Percentiles rank a stretch among this genome's conserved stretches.
phyloP scores from a whole-genome alignment of 1,284 basidiomycete genomes.

The Exobasidium rhododendri region DNA sequence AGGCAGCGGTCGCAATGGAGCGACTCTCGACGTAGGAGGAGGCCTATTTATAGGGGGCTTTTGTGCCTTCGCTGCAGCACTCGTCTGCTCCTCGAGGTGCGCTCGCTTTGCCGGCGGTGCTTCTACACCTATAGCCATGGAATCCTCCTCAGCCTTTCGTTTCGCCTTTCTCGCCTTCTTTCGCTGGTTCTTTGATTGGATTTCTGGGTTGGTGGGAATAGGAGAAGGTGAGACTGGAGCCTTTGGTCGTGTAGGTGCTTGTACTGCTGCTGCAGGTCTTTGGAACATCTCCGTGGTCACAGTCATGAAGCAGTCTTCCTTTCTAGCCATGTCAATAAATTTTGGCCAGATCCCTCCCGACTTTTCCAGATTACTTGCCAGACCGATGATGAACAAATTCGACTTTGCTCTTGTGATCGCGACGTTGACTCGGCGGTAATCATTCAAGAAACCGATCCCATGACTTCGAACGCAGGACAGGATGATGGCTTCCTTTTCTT shows the following conservation, averaged over 20 bases:
- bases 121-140: neutral
- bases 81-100: neutral
- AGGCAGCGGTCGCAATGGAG: neutral
- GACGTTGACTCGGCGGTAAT: constrained; percentile 65
- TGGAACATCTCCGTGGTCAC: no score
- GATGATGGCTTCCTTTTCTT: constrained; percentile 19
- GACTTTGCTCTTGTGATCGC: constrained; percentile 92
- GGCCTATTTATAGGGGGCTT: neutral
- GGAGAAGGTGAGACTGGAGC: no score
- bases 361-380: constrained; percentile 61
- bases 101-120: neutral
- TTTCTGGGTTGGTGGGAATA: neutral
- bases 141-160: neutral
- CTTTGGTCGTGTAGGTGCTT: no score
- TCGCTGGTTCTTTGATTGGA: neutral
- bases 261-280: no score
- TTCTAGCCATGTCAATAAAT: constrained; percentile 8
- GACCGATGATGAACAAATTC: constrained; percentile 88
- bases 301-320: neutral
- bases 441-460: constrained; percentile 69
- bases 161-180: neutral
- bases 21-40: neutral
- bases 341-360: constrained; percentile 2
- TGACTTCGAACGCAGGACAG: constrained; percentile 69
- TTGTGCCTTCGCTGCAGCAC: no score